Base-by-base conservation (phyloP, 2,329 filamentous ascomycete species). In the Ceratocystiopsis minuta region DNA sequence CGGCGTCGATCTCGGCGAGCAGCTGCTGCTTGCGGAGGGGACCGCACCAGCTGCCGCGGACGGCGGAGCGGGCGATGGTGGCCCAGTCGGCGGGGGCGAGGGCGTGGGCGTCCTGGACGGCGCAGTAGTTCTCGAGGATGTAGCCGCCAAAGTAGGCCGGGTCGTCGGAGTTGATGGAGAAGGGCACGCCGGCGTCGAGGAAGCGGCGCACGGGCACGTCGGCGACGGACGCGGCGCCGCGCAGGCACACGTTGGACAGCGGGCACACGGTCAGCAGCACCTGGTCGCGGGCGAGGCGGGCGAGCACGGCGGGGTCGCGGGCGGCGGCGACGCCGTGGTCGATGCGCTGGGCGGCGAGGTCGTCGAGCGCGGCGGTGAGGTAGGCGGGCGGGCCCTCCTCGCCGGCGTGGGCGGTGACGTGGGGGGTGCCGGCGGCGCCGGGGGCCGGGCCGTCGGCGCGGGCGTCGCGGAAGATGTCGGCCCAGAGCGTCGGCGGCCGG, bases 71-170 rank as follows among this genome's bases (percentile, higher is more conserved):
- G 12, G 70, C 73, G 51, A 87, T 78, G 6, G 53, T 58, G 48
- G 61, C 66, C 82, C 80, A 86, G 46, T 87, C 79, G n/a, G 60
- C 57, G 4, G 75, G 58, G 17, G 57, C 66, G 48, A 87, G 56
- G 4, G 60, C 54, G 55, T 84, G 84, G 1, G 76, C 73, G 36
- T 83, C 75, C 56, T 87, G 80, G 28, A 87, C 77, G 1, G 76
- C 77, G 51, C 73, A 78, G 58, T 80, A 86, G 50, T 85, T 85
- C 51, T 81, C 78, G 40, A 80, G 60, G 41, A 86, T 72, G 56
- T 84, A 85, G 0, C 73, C 77, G 3, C 79, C 78, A 60, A 87
- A 86, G 53, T 83, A 83, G 12, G 76, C 78, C 45, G 78, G 78
- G 53, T 83, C 78, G 53, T 84, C 79, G 49, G 74, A 79, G 57